These are phyloP conservation scores for Fusarium sp. DNA, from an alignment of 2,329 filamentous ascomycete genomes.

Conservation along the genomic window DNA sequence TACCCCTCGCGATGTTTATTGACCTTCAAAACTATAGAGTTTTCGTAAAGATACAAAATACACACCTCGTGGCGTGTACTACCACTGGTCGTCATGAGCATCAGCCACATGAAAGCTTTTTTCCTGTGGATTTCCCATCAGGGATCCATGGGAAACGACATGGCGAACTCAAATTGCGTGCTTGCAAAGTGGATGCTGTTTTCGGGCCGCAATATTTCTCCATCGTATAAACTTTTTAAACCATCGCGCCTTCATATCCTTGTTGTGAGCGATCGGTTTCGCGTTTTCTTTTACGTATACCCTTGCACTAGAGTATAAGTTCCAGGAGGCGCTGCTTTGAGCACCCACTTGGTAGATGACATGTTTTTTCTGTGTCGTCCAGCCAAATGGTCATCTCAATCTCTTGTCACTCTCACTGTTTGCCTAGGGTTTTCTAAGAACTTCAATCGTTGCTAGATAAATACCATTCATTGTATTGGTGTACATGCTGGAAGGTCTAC, in stretches of 20 bases:
- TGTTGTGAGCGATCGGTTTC: neutral
- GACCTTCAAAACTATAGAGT: neutral
- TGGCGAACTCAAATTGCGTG: conserved; percentile 21
- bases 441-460: too few species aligned
- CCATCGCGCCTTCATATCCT: conserved; percentile 22
- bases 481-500: neutral
- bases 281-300: conserved; percentile 2
- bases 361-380: neutral
- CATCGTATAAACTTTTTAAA: conserved; percentile 24
- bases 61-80: neutral
- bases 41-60: neutral
- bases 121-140: neutral
- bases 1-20: neutral
- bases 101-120: neutral
- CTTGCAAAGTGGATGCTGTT: conserved; percentile 10
- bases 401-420: neutral
- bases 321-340: neutral
- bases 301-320: too few species aligned
- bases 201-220: conserved; percentile 9
- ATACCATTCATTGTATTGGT: neutral
- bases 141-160: conserved; percentile 1
- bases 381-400: neutral
- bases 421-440: too few species aligned
- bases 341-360: neutral
- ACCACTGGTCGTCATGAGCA: neutral